phyloP scores from a whole-genome alignment of 2,329 filamentous ascomycete genomes.

The Alternaria sp. region DNA sequence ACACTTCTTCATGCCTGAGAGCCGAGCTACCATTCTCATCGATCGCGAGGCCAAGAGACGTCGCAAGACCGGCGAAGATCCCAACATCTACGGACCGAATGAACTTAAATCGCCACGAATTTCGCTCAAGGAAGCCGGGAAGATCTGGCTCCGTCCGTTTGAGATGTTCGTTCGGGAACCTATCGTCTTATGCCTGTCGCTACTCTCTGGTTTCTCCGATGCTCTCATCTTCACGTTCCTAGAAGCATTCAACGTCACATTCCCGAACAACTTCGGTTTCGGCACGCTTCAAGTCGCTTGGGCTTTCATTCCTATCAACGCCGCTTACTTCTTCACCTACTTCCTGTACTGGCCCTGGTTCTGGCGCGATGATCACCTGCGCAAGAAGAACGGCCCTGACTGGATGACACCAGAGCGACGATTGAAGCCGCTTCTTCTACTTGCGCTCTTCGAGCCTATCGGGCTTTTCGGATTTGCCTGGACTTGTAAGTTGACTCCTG shows the following conservation, averaged over 20 bases:
- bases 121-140: constrained; percentile 44
- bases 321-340: constrained; percentile 70
- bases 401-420: constrained; percentile 65
- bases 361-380: constrained; percentile 49
- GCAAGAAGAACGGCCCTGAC: constrained; percentile 46
- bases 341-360: constrained; percentile 62
- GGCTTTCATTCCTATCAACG: constrained; percentile 57
- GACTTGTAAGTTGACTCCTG: constrained; percentile 54
- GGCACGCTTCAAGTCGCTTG: constrained; percentile 63
- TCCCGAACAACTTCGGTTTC: constrained; percentile 68
- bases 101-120: constrained; percentile 59
- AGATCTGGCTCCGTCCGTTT: constrained; percentile 60
- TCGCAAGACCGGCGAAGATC: constrained; percentile 64
- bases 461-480: constrained; percentile 74
- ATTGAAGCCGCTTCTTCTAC: constrained; percentile 67
- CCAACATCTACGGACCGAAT: constrained; percentile 73
- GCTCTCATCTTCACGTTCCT: constrained; percentile 80
- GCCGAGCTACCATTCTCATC: constrained; percentile 74
- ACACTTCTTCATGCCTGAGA: constrained; percentile 74
- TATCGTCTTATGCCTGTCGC: constrained; percentile 73
- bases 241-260: constrained; percentile 71
- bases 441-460: constrained; percentile 65
- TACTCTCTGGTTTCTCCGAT: constrained; percentile 76
- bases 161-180: constrained; percentile 76
- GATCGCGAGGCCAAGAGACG: constrained; percentile 76